These are phyloP conservation scores for Rubroboletus pulcherrimus DNA, from an alignment of 768 basidiomycete genomes.

Conservation along the genomic window DNA sequence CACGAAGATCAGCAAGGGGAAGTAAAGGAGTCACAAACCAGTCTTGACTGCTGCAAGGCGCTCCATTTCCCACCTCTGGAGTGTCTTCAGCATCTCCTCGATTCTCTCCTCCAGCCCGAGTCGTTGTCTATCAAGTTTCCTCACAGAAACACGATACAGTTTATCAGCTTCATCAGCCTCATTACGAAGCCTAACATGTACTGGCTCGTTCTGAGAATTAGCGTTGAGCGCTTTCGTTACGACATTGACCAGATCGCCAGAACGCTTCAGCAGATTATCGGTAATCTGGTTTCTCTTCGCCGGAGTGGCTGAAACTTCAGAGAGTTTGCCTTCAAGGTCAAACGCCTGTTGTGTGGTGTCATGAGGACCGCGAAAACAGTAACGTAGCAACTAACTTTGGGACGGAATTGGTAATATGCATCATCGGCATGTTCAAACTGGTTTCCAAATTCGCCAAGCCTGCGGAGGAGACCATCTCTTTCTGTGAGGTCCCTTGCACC, in stretches of 20 bases:
- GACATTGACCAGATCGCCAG: conserved; percentile 63
- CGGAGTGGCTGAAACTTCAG: conserved; percentile 19
- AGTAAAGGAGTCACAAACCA: conserved; percentile 39
- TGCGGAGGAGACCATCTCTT: conserved; percentile 54
- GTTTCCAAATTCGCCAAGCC: conserved; percentile 82
- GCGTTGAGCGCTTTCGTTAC: conserved; percentile 67
- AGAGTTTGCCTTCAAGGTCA: conserved; percentile 24
- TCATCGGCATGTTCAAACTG: conserved; percentile 74
- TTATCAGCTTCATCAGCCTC: conserved; percentile 83
- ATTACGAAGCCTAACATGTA: conserved; percentile 62
- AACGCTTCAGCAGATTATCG: conserved; percentile 64
- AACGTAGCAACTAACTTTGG: conserved; percentile 49
- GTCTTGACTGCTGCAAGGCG: conserved; percentile 82
- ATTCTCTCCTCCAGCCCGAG: conserved; percentile 81
- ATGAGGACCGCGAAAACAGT: conserved; percentile 23
- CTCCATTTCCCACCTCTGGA: conserved; percentile 86
- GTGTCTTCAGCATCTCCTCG: conserved; percentile 73
- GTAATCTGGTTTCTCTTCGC: conserved; percentile 36
- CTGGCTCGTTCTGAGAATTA: conserved; percentile 52
- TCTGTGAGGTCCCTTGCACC: conserved; percentile 53
- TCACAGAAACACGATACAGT: conserved; percentile 73
- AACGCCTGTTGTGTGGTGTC: conserved; percentile 23
- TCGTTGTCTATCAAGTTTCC: conserved; percentile 80
- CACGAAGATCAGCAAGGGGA: background rate
- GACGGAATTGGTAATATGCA: conserved; percentile 81